Conservation (phyloP, 306 rosid genomes). For the Trifolium dubium region DNA sequence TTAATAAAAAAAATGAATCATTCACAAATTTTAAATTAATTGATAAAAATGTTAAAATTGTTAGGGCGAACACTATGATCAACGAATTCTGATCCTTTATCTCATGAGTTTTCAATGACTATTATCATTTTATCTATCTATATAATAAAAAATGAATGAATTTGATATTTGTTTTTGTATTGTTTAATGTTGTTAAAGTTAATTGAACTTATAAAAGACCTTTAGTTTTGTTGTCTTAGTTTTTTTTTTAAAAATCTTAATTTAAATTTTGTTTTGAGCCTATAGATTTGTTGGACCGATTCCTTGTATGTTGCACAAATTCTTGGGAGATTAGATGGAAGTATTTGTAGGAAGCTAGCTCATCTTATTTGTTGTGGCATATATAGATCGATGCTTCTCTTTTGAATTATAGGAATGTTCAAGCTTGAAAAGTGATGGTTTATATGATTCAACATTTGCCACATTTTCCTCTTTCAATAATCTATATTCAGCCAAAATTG, state of each 20-base stretch:
- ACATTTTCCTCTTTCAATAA: background rate
- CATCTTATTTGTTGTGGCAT: background rate
- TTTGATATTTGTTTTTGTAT: too few species aligned
- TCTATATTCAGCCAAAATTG: background rate
- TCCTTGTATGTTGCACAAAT: background rate
- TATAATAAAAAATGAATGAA: too few species aligned
- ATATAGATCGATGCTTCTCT: background rate
- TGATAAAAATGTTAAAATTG: too few species aligned
- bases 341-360: slow-evolving; percentile 14
- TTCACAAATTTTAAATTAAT: too few species aligned
- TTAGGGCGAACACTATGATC: too few species aligned
- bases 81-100: too few species aligned
- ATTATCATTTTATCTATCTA: too few species aligned
- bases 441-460: background rate
- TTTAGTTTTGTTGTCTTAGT: too few species aligned
- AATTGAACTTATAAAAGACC: background rate
- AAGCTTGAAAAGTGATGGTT: background rate
- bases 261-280: background rate
- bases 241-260: too few species aligned
- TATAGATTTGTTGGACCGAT: background rate
- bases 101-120: too few species aligned
- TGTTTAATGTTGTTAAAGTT: too few species aligned
- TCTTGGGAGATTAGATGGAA: slow-evolving; percentile 3
- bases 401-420: slow-evolving; percentile 1
- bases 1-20: too few species aligned